Evolutionary conservation across 768 basidiomycete genomes (phyloP).

Genomic region (Russula earlei): DNA sequence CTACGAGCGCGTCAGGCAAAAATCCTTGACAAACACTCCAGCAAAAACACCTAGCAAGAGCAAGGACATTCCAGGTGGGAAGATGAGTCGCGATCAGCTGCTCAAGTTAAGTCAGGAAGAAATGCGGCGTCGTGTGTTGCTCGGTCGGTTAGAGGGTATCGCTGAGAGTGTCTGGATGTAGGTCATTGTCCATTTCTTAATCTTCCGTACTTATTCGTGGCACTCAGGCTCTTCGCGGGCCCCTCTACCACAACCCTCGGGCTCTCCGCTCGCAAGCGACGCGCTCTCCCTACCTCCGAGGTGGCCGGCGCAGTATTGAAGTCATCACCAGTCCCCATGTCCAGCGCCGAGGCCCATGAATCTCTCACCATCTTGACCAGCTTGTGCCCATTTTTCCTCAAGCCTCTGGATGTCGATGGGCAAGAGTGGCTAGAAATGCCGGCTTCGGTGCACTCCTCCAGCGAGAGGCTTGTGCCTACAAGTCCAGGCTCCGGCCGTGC

Average conservation of each 20-base stretch:
- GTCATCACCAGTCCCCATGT: constrained; percentile 75
- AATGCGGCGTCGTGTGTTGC: constrained; percentile 61
- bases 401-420: constrained; percentile 48
- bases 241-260: constrained; percentile 43
- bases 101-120: constrained; percentile 70
- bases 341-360: constrained; percentile 66
- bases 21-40: constrained; percentile 59
- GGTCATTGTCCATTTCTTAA: background rate
- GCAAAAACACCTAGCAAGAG: constrained; percentile 39
- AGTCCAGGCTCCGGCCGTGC: constrained; percentile 40
- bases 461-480: constrained; percentile 28
- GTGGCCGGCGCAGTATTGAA: constrained; percentile 63
- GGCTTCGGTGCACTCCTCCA: constrained; percentile 25
- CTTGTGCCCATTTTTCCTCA: constrained; percentile 76
- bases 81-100: constrained; percentile 55
- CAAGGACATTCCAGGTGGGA: constrained; percentile 32
- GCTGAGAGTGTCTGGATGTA: constrained; percentile 90
- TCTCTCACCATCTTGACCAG: constrained; percentile 56
- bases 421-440: constrained; percentile 55
- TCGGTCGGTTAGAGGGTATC: constrained; percentile 68
- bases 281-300: constrained; percentile 56
- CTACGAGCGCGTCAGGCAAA: constrained; percentile 70
- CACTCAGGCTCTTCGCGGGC: constrained; percentile 60
- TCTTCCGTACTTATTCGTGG: background rate
- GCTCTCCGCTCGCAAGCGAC: constrained; percentile 56